Evolutionary conservation across 1,284 basidiomycete genomes (phyloP).

Genomic region (Grifola frondosa): DNA sequence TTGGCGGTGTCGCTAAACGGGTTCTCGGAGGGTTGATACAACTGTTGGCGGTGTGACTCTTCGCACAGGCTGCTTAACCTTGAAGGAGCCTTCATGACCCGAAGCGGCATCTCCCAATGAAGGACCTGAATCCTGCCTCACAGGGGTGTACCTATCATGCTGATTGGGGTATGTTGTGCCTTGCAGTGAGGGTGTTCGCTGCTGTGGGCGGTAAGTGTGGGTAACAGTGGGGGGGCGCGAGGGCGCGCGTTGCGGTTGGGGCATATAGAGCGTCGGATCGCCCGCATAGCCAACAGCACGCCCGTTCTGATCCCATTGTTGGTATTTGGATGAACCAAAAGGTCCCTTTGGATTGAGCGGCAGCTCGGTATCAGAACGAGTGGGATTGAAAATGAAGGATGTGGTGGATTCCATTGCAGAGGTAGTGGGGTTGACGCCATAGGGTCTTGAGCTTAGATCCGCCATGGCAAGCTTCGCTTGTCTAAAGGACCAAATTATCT

Average conservation of each 20-base stretch:
- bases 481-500: too few relatives aligned
- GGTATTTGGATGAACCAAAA: constrained; percentile 22
- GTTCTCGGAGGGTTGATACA: too few relatives aligned
- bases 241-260: constrained; percentile 10
- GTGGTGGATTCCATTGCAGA: constrained; percentile 27
- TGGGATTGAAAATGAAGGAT: constrained; percentile 36
- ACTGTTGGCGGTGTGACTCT: too few relatives aligned
- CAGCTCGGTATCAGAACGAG: constrained; percentile 39
- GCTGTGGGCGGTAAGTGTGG: constrained; percentile 9
- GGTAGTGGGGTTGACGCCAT: constrained; percentile 22
- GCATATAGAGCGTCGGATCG: constrained; percentile 11
- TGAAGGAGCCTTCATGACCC: too few relatives aligned
- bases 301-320: constrained; percentile 39
- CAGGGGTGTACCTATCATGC: too few relatives aligned
- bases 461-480: constrained; percentile 48
- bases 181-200: too few relatives aligned
- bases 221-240: constrained; percentile 3
- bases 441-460: constrained; percentile 29
- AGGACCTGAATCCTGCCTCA: too few relatives aligned
- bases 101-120: too few relatives aligned
- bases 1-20: too few relatives aligned
- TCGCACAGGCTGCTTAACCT: too few relatives aligned
- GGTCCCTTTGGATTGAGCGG: constrained; percentile 35
- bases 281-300: constrained; percentile 34
- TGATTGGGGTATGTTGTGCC: too few relatives aligned